Conservation (phyloP, 2,329 filamentous ascomycete species). For the Fusarium transvaalense region DNA sequence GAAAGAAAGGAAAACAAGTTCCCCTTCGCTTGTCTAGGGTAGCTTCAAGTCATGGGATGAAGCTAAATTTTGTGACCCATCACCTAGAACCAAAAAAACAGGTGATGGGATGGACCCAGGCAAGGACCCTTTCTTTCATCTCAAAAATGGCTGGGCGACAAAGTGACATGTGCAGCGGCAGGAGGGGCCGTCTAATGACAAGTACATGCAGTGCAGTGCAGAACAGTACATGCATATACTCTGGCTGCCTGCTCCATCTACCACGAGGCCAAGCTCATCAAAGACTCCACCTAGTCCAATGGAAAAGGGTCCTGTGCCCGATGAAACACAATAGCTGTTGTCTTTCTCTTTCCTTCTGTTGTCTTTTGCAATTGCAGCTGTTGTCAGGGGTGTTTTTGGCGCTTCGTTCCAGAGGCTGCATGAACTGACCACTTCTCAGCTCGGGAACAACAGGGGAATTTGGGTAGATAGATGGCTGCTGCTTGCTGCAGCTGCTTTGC, state of each 20-base stretch:
- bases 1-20: not conserved
- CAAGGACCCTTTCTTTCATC: conserved; percentile 24
- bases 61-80: conserved; percentile 31
- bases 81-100: conserved; percentile 34
- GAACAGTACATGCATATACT: not conserved
- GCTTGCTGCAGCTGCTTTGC: conserved; percentile 27
- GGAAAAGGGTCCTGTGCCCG: conserved; percentile 19
- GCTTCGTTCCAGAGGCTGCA: conserved; percentile 35
- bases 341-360: not conserved
- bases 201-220: conserved; percentile 10
- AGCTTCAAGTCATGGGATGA: conserved; percentile 33
- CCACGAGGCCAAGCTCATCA: conserved; percentile 30
- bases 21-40: conserved; percentile 27
- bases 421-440: conserved; percentile 43
- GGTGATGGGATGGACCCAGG: conserved; percentile 24
- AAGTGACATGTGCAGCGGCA: conserved; percentile 25
- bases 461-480: not conserved
- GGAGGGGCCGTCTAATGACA: conserved; percentile 19
- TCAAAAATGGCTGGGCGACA: conserved; percentile 26
- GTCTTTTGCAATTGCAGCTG: not conserved
- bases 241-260: conserved; percentile 4
- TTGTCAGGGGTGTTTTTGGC: conserved; percentile 17
- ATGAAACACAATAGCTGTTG: conserved; percentile 16
- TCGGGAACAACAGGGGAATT: conserved; percentile 14
- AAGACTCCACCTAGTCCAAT: conserved; percentile 24